Base-by-base conservation (phyloP, 108 stramenopile species). In the Skeletonema grethae region DNA sequence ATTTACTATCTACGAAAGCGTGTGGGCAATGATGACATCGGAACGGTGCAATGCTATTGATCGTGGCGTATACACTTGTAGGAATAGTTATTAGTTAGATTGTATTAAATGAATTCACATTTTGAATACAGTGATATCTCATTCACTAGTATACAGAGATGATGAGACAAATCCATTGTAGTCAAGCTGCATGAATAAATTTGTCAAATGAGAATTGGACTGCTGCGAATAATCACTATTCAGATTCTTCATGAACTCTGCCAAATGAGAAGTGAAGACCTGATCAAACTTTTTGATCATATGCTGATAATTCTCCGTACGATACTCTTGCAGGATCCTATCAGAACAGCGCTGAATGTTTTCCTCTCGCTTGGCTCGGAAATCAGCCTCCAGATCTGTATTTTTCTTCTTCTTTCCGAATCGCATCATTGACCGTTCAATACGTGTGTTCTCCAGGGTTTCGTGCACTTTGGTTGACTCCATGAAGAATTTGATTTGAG, bases 401-500 rank as follows among this genome's bases (percentile, higher is more conserved):
- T 75, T 78, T 18, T 72, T 80, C 72, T 58, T 61, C 69, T 73
- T 79, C 41, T 61, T 48, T 22, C 50, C 61, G 53, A 61, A 30
- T 18, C 66, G 56, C 28, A 69, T 62, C 74, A 85, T 86, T 57
- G 86, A 69, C 6, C 79, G 66, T 50, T 80, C 79, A 3, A 61
- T 34, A 16, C 80, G 80, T 16, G 77, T 82, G 8, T 31, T 67
- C 46, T 77, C 80, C 50, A 68, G 67, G 8, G 65, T 57, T 2
- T 80, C 65, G 67, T 74, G 60, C 12, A 94, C 87, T 65, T 79
- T 80, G 18, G 90, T 92, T 28, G 82, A 80, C 31, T 84, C 83
- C 67, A 93, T 88, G 84, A 92, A 92, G 28, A 66, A 78, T 59
- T 91, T 88, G 85, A 96, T 96, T 77, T 96, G 90, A 18, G 89